These are phyloP conservation scores for Epichloe sibirici DNA, from an alignment of 2,329 filamentous ascomycete species.

Conservation along the genomic window DNA sequence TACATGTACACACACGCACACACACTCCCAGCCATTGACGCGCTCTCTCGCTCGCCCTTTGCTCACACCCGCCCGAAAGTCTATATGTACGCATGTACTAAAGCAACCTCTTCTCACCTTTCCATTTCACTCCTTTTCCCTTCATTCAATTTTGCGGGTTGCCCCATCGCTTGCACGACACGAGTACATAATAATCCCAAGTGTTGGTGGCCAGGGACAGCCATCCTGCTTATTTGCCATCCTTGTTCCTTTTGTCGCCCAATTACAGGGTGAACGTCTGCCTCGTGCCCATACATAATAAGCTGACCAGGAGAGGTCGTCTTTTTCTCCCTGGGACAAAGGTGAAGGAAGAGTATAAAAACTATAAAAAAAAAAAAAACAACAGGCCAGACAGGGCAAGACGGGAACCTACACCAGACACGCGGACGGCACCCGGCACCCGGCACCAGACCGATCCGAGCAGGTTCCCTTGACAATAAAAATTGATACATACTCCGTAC, in stretches of 20 bases:
- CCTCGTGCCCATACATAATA: neutral
- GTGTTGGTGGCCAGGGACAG: neutral
- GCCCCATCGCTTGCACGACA: neutral
- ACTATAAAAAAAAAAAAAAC: neutral
- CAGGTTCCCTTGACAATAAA: too few species aligned
- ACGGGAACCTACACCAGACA: neutral
- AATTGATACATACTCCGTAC: too few species aligned
- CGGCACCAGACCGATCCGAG: neutral
- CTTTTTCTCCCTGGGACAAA: neutral
- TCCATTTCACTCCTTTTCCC: neutral
- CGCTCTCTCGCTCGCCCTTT: too few species aligned
- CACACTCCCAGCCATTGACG: too few species aligned
- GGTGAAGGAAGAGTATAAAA: neutral
- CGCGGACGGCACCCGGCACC: neutral
- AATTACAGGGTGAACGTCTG: neutral
- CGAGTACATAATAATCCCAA: neutral
- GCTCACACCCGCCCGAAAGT: too few species aligned
- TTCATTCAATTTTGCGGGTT: neutral
- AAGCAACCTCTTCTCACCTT: neutral
- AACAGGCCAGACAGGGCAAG: neutral
- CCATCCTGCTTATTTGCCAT: slow-evolving; percentile 2
- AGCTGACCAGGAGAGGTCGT: neutral
- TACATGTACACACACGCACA: too few species aligned
- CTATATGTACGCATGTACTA: too few species aligned
- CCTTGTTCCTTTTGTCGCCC: slow-evolving; percentile 2